Percentiles rank a stretch among this genome's conserved stretches.
These are phyloP conservation scores for Colletotrichum sojae DNA, from an alignment of 2,329 filamentous ascomycete genomes.

Conservation along the genomic window DNA sequence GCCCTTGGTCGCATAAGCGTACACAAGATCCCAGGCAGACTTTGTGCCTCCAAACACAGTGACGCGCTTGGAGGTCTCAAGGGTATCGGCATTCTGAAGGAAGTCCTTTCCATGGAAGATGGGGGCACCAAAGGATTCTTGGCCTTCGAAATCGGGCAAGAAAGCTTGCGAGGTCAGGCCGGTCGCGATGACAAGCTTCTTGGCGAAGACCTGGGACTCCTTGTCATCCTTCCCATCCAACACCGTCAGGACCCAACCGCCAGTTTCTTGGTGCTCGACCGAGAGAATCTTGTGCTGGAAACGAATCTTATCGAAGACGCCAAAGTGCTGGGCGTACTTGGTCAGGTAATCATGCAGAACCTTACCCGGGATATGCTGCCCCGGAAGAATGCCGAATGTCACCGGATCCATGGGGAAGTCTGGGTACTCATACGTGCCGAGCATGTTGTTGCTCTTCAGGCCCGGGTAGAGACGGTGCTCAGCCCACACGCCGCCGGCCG, in stretches of 20 bases:
- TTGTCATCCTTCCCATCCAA: slow-evolving; percentile 26
- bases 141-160: slow-evolving; percentile 62
- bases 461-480: slow-evolving; percentile 76
- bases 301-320: slow-evolving; percentile 56
- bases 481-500: slow-evolving; percentile 80
- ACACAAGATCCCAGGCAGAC: slow-evolving; percentile 76
- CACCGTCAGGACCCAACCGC: slow-evolving; percentile 60
- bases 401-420: slow-evolving; percentile 79
- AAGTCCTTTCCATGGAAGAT: slow-evolving; percentile 68
- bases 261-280: slow-evolving; percentile 57
- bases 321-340: slow-evolving; percentile 60
- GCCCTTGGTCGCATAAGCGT: slow-evolving; percentile 70
- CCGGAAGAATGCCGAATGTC: slow-evolving; percentile 62
- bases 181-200: slow-evolving; percentile 68
- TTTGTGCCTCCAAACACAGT: slow-evolving; percentile 76
- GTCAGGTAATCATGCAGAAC: slow-evolving; percentile 64
- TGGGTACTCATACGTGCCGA: slow-evolving; percentile 80
- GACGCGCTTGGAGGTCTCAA: slow-evolving; percentile 58
- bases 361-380: slow-evolving; percentile 63
- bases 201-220: slow-evolving; percentile 52
- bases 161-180: slow-evolving; percentile 67
- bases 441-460: slow-evolving; percentile 81
- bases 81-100: slow-evolving; percentile 53
- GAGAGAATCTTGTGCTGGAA: slow-evolving; percentile 55
- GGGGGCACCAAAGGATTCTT: slow-evolving; percentile 60